phyloP scores from a whole-genome alignment of 2,329 filamentous ascomycete species.

The Sphaerostilbella broomeana region DNA sequence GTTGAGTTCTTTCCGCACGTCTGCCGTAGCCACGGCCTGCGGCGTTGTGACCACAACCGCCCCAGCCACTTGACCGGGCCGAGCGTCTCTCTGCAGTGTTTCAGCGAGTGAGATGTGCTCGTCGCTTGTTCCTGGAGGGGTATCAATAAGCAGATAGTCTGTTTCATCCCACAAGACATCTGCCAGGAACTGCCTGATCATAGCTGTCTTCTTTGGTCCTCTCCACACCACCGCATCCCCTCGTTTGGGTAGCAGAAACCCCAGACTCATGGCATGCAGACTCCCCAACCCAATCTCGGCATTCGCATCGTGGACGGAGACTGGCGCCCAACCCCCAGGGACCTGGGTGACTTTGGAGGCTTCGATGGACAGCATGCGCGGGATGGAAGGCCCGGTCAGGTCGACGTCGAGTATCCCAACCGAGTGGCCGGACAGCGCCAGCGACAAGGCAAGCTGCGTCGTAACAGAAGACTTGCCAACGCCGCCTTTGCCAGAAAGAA shows the following conservation, averaged over 20 bases:
- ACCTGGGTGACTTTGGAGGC: slow-evolving; percentile 84
- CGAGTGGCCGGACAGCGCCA: slow-evolving; percentile 76
- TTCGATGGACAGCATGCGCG: slow-evolving; percentile 88
- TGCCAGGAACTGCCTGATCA: slow-evolving; percentile 92
- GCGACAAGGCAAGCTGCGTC: slow-evolving; percentile 85
- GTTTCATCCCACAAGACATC: slow-evolving; percentile 82
- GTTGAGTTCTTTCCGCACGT: slow-evolving; percentile 91
- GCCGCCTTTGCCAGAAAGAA: slow-evolving; percentile 94
- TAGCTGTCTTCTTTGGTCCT: slow-evolving; percentile 96
- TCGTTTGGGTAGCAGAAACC: slow-evolving; percentile 76
- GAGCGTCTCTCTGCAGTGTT: slow-evolving; percentile 61
- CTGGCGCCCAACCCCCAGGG: slow-evolving; percentile 86
- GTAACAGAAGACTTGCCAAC: slow-evolving; percentile 98
- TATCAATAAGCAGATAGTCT: slow-evolving; percentile 94
- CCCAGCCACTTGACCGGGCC: slow-evolving; percentile 65
- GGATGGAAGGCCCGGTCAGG: slow-evolving; percentile 92
- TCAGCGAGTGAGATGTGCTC: slow-evolving; percentile 95
- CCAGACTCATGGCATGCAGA: slow-evolving; percentile 82
- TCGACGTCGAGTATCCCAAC: slow-evolving; percentile 96
- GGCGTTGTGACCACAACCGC: slow-evolving; percentile 95
- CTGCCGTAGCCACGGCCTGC: slow-evolving; percentile 85
- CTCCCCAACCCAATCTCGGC: slow-evolving; percentile 48
- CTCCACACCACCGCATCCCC: slow-evolving; percentile 96
- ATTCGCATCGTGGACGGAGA: slow-evolving; percentile 66
- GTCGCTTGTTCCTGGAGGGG: slow-evolving; percentile 90